Evolutionary conservation across 1,284 basidiomycete species (phyloP).

Genomic region (Marasmius fiardii): DNA sequence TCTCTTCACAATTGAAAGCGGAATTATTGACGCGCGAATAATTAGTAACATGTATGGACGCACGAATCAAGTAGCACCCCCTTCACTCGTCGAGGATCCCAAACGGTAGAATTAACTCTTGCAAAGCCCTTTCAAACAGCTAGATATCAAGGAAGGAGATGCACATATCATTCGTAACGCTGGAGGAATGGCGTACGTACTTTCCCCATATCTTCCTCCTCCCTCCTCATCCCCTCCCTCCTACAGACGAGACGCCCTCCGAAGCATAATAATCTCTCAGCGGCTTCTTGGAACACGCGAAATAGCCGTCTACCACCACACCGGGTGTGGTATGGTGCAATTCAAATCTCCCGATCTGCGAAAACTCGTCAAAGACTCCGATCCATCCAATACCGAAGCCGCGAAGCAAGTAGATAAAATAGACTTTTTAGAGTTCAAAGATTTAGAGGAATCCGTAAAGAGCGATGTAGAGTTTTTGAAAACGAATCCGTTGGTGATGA

Average conservation of each 20-base stretch:
- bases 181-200: slow-evolving; percentile 55
- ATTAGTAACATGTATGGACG: slow-evolving; percentile 69
- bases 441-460: slow-evolving; percentile 53
- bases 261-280: slow-evolving; percentile 67
- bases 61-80: slow-evolving; percentile 46
- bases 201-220: not conserved
- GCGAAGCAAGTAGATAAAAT: slow-evolving; percentile 43
- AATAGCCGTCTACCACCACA: slow-evolving; percentile 65
- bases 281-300: slow-evolving; percentile 66
- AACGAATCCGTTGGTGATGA: slow-evolving; percentile 50
- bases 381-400: slow-evolving; percentile 31
- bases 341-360: slow-evolving; percentile 51
- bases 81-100: not conserved
- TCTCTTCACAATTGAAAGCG: not conserved
- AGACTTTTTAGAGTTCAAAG: slow-evolving; percentile 55
- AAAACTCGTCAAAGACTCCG: slow-evolving; percentile 45
- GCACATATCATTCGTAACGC: slow-evolving; percentile 71
- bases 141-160: slow-evolving; percentile 62
- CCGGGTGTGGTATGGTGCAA: slow-evolving; percentile 65
- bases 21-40: not conserved
- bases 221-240: not conserved
- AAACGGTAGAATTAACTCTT: not conserved
- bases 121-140: slow-evolving; percentile 50
- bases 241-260: slow-evolving; percentile 42
- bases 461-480: slow-evolving; percentile 56